phyloP scores from a whole-genome alignment of 2,329 filamentous ascomycete species.

The Fonsecaea erecta region DNA sequence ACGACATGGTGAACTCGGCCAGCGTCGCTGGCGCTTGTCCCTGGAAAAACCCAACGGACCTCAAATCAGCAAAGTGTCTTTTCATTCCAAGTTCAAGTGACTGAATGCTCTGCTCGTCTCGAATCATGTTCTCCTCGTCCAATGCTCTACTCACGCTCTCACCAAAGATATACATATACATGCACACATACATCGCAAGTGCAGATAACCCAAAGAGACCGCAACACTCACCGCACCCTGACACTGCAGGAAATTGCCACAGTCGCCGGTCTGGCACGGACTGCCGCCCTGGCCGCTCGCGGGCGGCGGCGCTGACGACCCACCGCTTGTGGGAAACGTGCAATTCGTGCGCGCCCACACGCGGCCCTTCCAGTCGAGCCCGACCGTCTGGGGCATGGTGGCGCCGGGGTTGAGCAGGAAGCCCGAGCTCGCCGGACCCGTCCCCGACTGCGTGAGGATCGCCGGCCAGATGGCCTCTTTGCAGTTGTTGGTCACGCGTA shows the following conservation, averaged over 20 bases:
- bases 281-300: conserved; percentile 53
- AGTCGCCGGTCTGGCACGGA: conserved; percentile 77
- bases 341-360: conserved; percentile 86
- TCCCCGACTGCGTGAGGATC: conserved; percentile 73
- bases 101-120: no score
- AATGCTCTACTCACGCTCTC: no score
- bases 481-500: conserved; percentile 75
- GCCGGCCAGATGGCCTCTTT: conserved; percentile 74
- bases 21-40: conserved; percentile 75
- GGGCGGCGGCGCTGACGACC: conserved; percentile 49
- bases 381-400: conserved; percentile 65
- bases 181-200: no score
- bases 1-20: conserved; percentile 78
- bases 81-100: no score
- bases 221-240: conserved; percentile 64
- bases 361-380: conserved; percentile 76
- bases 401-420: conserved; percentile 69
- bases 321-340: conserved; percentile 64
- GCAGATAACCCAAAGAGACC: no score
- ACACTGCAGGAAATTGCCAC: conserved; percentile 71
- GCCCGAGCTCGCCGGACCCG: conserved; percentile 68
- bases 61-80: neutral
- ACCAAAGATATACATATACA: no score
- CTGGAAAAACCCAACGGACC: conserved; percentile 48
- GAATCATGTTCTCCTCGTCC: no score